phyloP scores from a whole-genome alignment of 495 filamentous ascomycete species.

The Penicillium pulvis region DNA sequence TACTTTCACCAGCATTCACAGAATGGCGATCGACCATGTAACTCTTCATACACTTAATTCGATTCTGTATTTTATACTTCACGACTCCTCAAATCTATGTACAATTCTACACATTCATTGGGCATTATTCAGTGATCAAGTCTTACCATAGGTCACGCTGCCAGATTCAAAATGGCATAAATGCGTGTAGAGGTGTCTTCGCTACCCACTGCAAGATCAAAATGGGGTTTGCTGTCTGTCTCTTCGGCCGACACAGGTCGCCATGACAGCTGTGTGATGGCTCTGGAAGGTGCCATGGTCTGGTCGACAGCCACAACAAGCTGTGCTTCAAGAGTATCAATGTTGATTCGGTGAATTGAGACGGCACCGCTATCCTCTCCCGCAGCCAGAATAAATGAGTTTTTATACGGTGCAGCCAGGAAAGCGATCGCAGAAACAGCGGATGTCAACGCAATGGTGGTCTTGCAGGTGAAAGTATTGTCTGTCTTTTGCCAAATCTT shows the following conservation, averaged over 20 bases:
- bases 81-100: background rate
- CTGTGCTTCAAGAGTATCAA: constrained; percentile 46
- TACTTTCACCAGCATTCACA: constrained; percentile 75
- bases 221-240: constrained; percentile 22
- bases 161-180: constrained; percentile 55
- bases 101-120: background rate
- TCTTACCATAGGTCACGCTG: constrained; percentile 14
- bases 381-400: constrained; percentile 60
- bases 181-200: constrained; percentile 81
- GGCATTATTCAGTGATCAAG: background rate
- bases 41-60: background rate
- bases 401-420: constrained; percentile 37
- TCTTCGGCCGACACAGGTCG: constrained; percentile 48
- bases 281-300: constrained; percentile 63
- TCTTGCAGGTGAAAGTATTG: constrained; percentile 46
- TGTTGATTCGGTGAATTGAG: constrained; percentile 41
- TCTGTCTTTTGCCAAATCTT: constrained; percentile 68
- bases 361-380: constrained; percentile 58
- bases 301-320: constrained; percentile 43
- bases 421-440: constrained; percentile 82
- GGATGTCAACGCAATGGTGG: constrained; percentile 55
- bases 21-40: constrained; percentile 59
- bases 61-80: constrained; percentile 1
- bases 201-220: constrained; percentile 75
- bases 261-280: constrained; percentile 78